Evolutionary conservation across 2,329 filamentous ascomycete genomes (phyloP).

Genomic region (Paraphoma chrysanthemicola): DNA sequence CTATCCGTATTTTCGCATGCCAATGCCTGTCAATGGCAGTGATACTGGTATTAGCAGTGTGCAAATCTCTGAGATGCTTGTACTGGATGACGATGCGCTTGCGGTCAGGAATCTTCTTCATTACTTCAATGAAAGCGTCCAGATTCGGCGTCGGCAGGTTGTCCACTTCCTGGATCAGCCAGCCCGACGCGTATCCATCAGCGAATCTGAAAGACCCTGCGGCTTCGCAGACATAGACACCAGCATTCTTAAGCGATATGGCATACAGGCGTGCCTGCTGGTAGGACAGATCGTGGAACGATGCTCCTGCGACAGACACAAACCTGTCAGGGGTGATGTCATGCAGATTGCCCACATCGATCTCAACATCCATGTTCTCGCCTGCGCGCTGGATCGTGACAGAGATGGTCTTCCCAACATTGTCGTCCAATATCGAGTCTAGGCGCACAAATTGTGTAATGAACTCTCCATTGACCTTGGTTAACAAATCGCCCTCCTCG

Average conservation of each 20-base stretch:
- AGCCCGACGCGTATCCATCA: constrained; percentile 89
- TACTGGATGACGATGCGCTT: constrained; percentile 92
- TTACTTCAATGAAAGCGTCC: constrained; percentile 86
- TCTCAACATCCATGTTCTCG: constrained; percentile 82
- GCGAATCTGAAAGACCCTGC: constrained; percentile 89
- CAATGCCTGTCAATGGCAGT: constrained; percentile 94
- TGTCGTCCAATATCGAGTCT: constrained; percentile 90
- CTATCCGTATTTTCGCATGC: constrained; percentile 92
- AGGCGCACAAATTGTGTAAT: constrained; percentile 91
- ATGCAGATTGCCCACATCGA: constrained; percentile 88
- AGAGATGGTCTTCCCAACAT: constrained; percentile 78
- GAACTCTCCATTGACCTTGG: constrained; percentile 92
- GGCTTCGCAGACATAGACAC: constrained; percentile 94
- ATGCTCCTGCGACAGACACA: constrained; percentile 89
- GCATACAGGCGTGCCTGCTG: constrained; percentile 97
- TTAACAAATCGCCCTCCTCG: constrained; percentile 90
- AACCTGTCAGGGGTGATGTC: constrained; percentile 95
- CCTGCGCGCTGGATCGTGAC: constrained; percentile 89
- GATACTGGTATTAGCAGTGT: constrained; percentile 92
- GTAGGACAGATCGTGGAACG: constrained; percentile 96
- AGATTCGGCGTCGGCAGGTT: constrained; percentile 90
- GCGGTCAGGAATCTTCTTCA: constrained; percentile 81
- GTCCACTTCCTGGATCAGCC: constrained; percentile 91
- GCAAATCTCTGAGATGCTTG: constrained; percentile 91
- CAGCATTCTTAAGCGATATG: constrained; percentile 76